Evolutionary conservation across 257 asterid genomes (phyloP), one percentile per base, ranked within the genome.

Genomic region (Eustoma russellianum): DNA sequence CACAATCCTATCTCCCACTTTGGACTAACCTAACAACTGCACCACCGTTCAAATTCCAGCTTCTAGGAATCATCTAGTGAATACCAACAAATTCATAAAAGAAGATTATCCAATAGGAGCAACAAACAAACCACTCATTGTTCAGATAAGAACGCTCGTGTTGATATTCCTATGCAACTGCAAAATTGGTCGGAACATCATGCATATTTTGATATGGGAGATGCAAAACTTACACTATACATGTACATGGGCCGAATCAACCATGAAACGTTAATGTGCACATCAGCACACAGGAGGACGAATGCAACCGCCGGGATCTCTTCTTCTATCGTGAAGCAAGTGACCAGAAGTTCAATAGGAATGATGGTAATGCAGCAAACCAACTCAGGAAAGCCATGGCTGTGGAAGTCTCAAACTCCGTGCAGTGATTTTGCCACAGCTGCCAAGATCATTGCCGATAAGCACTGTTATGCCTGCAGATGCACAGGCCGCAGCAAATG

Each of bases 401-500:
- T 24, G 98, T 87, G 30, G 98, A 88, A 40, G 94, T 79, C 79
- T 86, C 90, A 62, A 91, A 87, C 76, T 87, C 77, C 40, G 83
- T 67, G 74, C 98, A 91, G 68, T 85, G 95, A 62, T 88, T 91
- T 70, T 61, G 77, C 69, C 69, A 55, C 98, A 91, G 18, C 70
- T 79, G 13, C 82, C 88, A 7, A 88, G 79, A 64, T 91, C 97
- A 14, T 88, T 87, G 53, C 95, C 94, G 0, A 91, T 82, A 17
- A 91, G 86, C 46, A 91, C 98, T 6, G 98, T 91, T 53, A 91
- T 91, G 70, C 98, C 98, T 12, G 98, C 98, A 52, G 95, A 82
- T 46, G 97, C 95, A 70, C 95, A 87, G 15, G 97, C 98, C 59
- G 97, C 95, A 5, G 97, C 94, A 77, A 91, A 91, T 43, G 81